Evolutionary conservation across 1,139 yeast genomes (phyloP).

Genomic region (Yarrowia galli): DNA sequence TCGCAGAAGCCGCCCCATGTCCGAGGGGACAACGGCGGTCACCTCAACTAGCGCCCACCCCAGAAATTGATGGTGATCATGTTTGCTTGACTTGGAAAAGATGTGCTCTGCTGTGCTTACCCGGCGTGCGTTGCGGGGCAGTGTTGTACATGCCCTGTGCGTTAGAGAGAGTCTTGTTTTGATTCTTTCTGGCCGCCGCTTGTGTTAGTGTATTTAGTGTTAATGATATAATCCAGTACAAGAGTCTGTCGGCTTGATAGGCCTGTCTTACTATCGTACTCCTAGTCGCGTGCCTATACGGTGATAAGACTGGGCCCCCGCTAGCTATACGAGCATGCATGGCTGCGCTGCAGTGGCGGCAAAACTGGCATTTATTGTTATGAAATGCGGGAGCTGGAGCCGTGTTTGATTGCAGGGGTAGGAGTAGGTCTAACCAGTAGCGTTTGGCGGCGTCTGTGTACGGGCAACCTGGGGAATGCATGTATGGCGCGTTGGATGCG

Average conservation of each 20-base stretch:
- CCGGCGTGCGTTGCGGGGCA: background rate
- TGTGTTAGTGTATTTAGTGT: slow-evolving; percentile 29
- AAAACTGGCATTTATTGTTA: background rate
- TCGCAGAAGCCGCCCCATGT: slow-evolving; percentile 29
- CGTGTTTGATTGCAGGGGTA: background rate
- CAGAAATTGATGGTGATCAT: background rate
- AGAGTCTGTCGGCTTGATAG: too few species aligned
- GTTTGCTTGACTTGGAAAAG: background rate
- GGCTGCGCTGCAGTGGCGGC: background rate
- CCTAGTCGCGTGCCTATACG: slow-evolving; percentile 11
- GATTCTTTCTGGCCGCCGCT: background rate
- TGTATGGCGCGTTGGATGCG: slow-evolving; percentile 28
- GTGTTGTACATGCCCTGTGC: slow-evolving; percentile 10
- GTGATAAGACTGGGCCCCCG: background rate
- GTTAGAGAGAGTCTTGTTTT: background rate
- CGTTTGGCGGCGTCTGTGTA: too few species aligned
- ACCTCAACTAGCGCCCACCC: background rate
- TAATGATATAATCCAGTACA: background rate
- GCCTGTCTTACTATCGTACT: too few species aligned
- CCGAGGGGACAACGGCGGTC: background rate
- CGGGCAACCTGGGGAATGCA: slow-evolving; percentile 36
- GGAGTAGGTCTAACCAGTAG: too few species aligned
- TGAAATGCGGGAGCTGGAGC: background rate
- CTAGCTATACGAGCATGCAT: background rate
- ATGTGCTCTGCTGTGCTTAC: slow-evolving; percentile 6